Evolutionary conservation across 768 basidiomycete genomes (phyloP), one percentile per base, ranked within the genome.

Genomic region (Serendipita sp.): DNA sequence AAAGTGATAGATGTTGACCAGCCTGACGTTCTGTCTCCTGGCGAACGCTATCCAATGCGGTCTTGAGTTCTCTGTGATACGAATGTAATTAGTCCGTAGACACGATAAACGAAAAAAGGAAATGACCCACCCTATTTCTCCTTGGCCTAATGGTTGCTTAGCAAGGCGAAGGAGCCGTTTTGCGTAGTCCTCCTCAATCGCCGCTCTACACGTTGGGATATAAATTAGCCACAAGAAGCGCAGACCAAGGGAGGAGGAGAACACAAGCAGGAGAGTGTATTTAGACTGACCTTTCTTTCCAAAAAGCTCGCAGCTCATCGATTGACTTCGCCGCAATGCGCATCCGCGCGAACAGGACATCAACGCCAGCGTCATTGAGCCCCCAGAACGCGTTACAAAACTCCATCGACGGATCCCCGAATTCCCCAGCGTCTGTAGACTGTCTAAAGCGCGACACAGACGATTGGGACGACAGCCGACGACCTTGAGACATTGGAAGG

Each of bases 331-430:
- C 74, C 13, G 88, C 89, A 18, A 90, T 91, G 7, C 92, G 80
- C 85, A 95, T 88, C 67, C 92, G 82, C 37, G 92, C 86, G 72
- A 91, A 88, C 37, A 97, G 78, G 51, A 94, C 91, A 70, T 95
- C 91, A 67, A 90, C 92, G 15, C 93, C 93, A 45, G 81, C 86
- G 77, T 96, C 92, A 34, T 79, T 82, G 18, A 80, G 69, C 10
- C 92, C 92, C 96, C 96, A 98, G 77, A 98, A 98, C 1, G 92
- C 83, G 75, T 98, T 99, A 75, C 94, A 98, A 75, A 93, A 97
- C 76, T 96, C 92, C 70, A 85, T 74, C 8, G 84, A 83, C 65
- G 81, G 79, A 68, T 72, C 70, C 3, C 74, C 69, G 34, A 75
- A 70, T 44, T 79, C 76, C 11, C 53, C 66, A 35, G 69, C 68